These are phyloP conservation scores for Colletotrichum coccodes DNA, from an alignment of 2,329 filamentous ascomycete species.

Conservation along the genomic window DNA sequence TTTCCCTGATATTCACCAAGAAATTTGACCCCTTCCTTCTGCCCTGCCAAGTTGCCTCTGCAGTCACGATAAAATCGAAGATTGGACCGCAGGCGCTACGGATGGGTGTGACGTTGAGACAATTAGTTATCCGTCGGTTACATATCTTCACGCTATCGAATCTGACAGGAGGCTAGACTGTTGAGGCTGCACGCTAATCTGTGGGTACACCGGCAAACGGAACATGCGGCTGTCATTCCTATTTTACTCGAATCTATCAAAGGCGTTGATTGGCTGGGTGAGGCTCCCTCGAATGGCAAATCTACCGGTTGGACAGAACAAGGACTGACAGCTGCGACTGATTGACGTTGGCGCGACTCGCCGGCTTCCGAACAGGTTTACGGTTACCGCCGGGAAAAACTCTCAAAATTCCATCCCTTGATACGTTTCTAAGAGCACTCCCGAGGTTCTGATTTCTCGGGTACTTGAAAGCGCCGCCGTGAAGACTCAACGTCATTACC, in stretches of 20 bases:
- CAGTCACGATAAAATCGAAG: not conserved
- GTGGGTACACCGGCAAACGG: not conserved
- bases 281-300: not conserved
- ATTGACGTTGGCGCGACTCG: not conserved
- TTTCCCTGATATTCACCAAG: not conserved
- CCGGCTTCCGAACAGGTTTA: not conserved
- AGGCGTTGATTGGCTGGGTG: no score
- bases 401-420: not conserved
- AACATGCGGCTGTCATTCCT: not conserved
- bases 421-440: no score
- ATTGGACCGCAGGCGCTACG: not conserved
- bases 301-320: fast-evolving
- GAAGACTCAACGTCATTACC: not conserved
- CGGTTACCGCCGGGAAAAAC: fast-evolving
- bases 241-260: not conserved
- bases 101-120: not conserved
- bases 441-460: no score
- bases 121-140: not conserved
- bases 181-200: not conserved
- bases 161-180: constrained; percentile 7
- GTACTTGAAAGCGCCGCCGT: not conserved
- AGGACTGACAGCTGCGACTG: not conserved
- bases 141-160: constrained; percentile 9
- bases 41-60: not conserved
- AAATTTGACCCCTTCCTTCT: not conserved